These are phyloP conservation scores for Micractinium sp. DNA, from an alignment of 139 green algal genomes.

Conservation along the genomic window DNA sequence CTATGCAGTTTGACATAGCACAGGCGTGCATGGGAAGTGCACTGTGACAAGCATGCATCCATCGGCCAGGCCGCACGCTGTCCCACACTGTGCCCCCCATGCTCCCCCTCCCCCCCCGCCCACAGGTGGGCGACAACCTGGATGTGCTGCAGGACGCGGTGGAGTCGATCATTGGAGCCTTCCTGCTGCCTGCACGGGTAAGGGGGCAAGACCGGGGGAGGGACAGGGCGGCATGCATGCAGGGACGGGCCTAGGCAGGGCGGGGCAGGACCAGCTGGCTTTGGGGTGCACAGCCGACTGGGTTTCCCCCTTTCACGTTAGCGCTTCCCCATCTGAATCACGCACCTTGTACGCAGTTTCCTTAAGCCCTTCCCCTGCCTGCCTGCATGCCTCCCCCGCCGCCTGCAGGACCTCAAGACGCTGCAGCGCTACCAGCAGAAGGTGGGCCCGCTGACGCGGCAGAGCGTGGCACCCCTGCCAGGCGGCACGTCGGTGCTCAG, in stretches of 20 bases:
- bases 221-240: neutral
- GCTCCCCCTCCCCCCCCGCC: too few species aligned
- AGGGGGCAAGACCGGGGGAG: neutral
- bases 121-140: conserved; percentile 40
- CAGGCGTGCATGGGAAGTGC: too few species aligned
- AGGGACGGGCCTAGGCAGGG: neutral
- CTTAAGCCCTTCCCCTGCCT: neutral
- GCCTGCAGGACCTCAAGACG: conserved; percentile 26
- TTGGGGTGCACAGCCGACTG: too few species aligned
- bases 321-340: neutral
- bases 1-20: too few species aligned
- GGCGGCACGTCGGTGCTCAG: neutral
- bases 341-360: neutral
- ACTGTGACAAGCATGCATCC: too few species aligned
- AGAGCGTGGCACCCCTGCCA: neutral
- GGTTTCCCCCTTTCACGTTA: too few species aligned
- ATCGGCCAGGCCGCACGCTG: too few species aligned
- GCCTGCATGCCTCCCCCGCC: neutral
- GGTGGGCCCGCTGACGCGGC: conserved; percentile 5
- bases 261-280: neutral
- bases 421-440: conserved; percentile 32
- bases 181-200: conserved; percentile 56
- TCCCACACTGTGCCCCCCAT: neutral
- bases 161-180: conserved; percentile 53
- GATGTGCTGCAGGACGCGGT: conserved; percentile 56